Conservation (phyloP, 2,329 filamentous ascomycete species). For the Xylaria sp. region DNA sequence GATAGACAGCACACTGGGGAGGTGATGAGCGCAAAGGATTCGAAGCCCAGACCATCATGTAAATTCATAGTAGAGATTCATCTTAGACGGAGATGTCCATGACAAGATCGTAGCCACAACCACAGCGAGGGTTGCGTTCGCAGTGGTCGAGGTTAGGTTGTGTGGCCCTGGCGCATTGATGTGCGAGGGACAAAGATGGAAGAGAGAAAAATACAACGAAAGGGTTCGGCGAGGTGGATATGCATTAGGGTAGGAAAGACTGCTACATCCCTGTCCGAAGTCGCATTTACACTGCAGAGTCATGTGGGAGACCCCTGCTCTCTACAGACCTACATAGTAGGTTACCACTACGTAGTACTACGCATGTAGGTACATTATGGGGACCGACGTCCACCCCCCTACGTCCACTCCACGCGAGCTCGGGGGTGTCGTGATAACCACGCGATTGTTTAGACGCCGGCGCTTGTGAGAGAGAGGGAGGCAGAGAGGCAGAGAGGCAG, state of each 20-base stretch:
- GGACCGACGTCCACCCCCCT: slow-evolving; percentile 1
- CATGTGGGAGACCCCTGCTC: not conserved
- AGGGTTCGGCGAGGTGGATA: not conserved
- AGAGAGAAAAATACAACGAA: not conserved
- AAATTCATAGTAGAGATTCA: not conserved
- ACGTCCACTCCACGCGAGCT: slow-evolving; percentile 7
- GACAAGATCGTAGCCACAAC: not conserved
- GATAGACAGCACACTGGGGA: not conserved
- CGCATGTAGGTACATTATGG: not conserved
- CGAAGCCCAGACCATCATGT: not conserved
- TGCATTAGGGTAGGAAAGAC: not conserved
- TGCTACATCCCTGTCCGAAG: not conserved
- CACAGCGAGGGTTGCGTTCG: not conserved
- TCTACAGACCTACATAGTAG: no score
- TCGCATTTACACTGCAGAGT: not conserved
- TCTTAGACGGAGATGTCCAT: not conserved
- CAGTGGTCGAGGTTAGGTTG: not conserved
- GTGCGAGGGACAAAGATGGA: not conserved
- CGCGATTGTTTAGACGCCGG: slow-evolving; percentile 29
- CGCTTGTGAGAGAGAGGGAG: slow-evolving; percentile 28
- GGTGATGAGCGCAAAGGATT: not conserved
- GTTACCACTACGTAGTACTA: no score
- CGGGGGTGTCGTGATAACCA: slow-evolving; percentile 12
- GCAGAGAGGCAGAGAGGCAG: no score
- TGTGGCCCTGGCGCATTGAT: not conserved